Evolutionary conservation across 495 filamentous ascomycete genomes (phyloP).

Genomic region (Paragyromitra xinjiangensis): DNA sequence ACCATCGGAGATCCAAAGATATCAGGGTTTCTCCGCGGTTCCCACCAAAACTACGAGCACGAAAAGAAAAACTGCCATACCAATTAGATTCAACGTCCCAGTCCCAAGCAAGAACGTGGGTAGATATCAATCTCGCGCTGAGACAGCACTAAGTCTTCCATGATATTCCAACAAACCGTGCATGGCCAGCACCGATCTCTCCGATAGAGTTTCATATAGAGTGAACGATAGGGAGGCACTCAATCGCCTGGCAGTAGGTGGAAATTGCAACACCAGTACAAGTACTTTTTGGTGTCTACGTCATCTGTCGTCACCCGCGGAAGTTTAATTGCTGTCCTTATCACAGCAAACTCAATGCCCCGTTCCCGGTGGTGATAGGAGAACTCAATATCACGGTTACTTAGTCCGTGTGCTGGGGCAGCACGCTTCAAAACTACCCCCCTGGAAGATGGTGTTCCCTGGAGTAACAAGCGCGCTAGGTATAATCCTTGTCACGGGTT

Average conservation of each 20-base stretch:
- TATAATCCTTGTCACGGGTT: neutral
- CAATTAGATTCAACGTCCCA: neutral
- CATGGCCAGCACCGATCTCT: neutral
- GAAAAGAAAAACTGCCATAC: neutral
- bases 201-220: neutral
- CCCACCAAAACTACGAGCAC: neutral
- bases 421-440: neutral
- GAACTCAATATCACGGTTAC: neutral
- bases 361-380: neutral
- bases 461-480: neutral
- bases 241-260: neutral
- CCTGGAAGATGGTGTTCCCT: neutral
- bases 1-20: neutral
- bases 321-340: neutral
- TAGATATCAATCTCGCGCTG: neutral
- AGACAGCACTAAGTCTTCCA: neutral
- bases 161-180: neutral
- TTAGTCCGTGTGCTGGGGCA: neutral
- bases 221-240: neutral
- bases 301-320: slow-evolving; percentile 11
- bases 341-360: neutral
- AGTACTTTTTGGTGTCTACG: neutral
- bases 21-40: neutral
- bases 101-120: neutral
- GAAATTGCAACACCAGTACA: neutral